Base-by-base conservation (phyloP, 148 eudicot species). In the Nepenthes gracilis region DNA sequence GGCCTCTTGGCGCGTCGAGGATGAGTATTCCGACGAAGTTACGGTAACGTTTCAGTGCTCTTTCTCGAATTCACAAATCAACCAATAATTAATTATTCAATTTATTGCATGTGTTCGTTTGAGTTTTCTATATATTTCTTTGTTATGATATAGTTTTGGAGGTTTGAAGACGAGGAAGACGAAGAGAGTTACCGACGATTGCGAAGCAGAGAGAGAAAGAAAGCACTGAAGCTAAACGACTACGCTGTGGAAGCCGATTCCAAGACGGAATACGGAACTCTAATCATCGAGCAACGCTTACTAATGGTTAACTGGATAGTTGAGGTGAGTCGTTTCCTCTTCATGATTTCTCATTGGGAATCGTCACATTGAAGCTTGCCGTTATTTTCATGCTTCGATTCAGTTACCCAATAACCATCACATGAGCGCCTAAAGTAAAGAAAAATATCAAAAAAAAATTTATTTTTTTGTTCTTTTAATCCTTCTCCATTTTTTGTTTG, bases 221-320 rank as follows among this genome's bases (percentile, higher is more conserved):
- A 72, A 67, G 67, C 66, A 2, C 37, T 72, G 49, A 84, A 84
- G 67, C 61, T 84, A 52, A 86, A 45, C 36, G 89, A 89, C 67
- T 93, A 89, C 58, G 78, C 83, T 10, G 86, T 74, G 57, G 90
- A 84, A 51, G 86, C 86, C 66, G 74, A 83, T 72, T 78, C 79
- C 49, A 62, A 71, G 35, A 79, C 91, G 15, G 79, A 75, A 60
- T 81, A 64, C 65, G 92, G 95, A 53, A 70, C 67, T 6, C 76
- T 86, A 47, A 77, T 94, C 74, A 75, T 80, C 35, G 92, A 89
- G 77, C 97, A 94, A 59, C 84, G 99, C 57, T 73, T 80, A 6
- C 70, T 80, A 32, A 94, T 94, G 92, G 92, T 86, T 14, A 82
- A 89, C 63, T 94, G 99, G 99, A 94, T 94, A 36, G 64, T 94